Conservation (phyloP, 2,329 filamentous ascomycete species). For the Emmonsiellopsis sp. region DNA sequence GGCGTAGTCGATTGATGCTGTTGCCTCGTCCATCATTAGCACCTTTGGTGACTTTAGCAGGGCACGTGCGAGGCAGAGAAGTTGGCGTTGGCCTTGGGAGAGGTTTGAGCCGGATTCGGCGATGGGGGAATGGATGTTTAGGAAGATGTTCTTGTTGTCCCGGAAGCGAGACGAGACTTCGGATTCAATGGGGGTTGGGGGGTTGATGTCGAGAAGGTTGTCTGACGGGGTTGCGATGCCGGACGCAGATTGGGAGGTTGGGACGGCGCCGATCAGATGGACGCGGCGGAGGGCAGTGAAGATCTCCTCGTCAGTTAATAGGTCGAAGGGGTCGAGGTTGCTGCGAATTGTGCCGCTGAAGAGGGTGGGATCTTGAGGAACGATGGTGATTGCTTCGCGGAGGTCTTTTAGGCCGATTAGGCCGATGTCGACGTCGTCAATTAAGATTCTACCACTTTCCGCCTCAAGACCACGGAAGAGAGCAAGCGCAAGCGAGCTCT, state of each 20-base stretch:
- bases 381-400: slow-evolving; percentile 89
- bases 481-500: slow-evolving; percentile 87
- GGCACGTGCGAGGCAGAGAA: slow-evolving; percentile 85
- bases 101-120: slow-evolving; percentile 88
- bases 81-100: slow-evolving; percentile 90
- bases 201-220: neutral
- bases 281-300: slow-evolving; percentile 79
- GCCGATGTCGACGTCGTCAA: slow-evolving; percentile 86
- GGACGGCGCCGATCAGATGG: slow-evolving; percentile 57
- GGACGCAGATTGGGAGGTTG: slow-evolving; percentile 21
- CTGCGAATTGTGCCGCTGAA: slow-evolving; percentile 86
- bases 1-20: slow-evolving; percentile 91
- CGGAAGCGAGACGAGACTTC: slow-evolving; percentile 18
- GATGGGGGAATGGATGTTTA: slow-evolving; percentile 72
- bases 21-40: slow-evolving; percentile 98
- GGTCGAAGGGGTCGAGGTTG: slow-evolving; percentile 85
- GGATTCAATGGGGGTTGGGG: slow-evolving; percentile 10
- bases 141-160: slow-evolving; percentile 91
- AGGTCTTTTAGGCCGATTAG: slow-evolving; percentile 86
- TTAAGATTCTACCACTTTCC: slow-evolving; percentile 76
- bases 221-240: slow-evolving; percentile 10
- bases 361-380: slow-evolving; percentile 86
- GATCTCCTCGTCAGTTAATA: slow-evolving; percentile 84
- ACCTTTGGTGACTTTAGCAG: slow-evolving; percentile 86
- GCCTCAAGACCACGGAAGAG: slow-evolving; percentile 91